A percentile compares a stretch with the other conserved stretches of the same genome.
Evolutionary conservation across 2,329 filamentous ascomycete species (phyloP).

Genomic region (Neonectria hederae): DNA sequence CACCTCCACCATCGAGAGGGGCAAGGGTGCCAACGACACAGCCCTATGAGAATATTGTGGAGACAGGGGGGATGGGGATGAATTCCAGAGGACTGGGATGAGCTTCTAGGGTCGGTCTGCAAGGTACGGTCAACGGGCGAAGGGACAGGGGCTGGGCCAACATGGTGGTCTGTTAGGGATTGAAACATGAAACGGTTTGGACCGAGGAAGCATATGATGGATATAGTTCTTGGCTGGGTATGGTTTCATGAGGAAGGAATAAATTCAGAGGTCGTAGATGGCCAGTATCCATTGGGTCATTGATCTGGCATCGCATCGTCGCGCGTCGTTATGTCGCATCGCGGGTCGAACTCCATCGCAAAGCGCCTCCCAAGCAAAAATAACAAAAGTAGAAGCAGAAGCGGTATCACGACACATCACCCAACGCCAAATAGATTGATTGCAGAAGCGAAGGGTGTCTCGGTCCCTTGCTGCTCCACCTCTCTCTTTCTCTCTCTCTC

Average conservation of each 20-base stretch:
- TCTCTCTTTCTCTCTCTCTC: no score
- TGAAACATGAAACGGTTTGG: background rate
- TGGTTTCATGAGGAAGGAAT: background rate
- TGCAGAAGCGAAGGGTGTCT: background rate
- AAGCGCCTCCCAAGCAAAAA: background rate
- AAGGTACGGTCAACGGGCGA: slow-evolving; percentile 9
- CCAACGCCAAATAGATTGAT: slow-evolving; percentile 15
- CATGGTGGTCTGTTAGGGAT: background rate
- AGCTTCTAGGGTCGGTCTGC: slow-evolving; percentile 2
- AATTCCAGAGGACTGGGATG: slow-evolving; percentile 1
- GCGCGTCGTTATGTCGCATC: background rate
- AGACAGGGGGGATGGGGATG: slow-evolving; percentile 1
- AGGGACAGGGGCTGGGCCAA: background rate
- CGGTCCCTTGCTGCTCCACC: background rate
- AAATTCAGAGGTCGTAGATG: background rate
- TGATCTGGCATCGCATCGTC: background rate
- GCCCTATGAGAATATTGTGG: slow-evolving; percentile 19
- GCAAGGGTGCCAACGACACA: background rate
- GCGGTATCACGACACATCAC: slow-evolving; percentile 6
- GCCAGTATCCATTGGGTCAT: background rate
- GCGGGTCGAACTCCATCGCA: background rate
- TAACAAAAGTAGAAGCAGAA: background rate
- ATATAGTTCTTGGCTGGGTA: background rate
- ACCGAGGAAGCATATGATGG: background rate
- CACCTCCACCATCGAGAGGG: background rate